Evolutionary conservation across 805 yeast genomes (phyloP), one percentile per base, ranked within the genome.

Genomic region (Cyberlindnera maritima): DNA sequence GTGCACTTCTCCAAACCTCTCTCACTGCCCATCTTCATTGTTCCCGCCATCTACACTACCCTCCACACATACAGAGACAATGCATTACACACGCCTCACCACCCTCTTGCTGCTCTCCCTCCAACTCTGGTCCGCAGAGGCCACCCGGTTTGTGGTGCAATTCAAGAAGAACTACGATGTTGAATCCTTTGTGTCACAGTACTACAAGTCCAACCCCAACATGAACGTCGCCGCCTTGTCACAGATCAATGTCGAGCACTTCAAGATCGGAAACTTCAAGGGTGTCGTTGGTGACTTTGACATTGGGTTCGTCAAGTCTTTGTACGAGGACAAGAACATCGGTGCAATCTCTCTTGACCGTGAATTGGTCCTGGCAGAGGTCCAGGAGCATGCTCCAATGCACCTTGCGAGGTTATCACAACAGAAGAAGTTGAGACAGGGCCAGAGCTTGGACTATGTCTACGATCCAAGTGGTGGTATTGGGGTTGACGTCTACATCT

Each of bases 371-470:
- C 43, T 72, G 32, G 63, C 71, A 15, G 68, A 67, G 17, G 66
- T 67, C 19, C 76, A 72, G 52, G 67, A 67, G 33, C 56, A 64
- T 52, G 71, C 77, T 3, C 77, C 79, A 4, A 59, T 59, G 26
- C 79, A 75, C 47, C 60, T 74, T 44, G 69, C 68, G 1, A 60
- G 74, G 26, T 52, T 72, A n/a, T 69, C 74, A 2, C 75, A 73
- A 47, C 46, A 47, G 5, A 53, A 59, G 17, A 51, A 52, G 21
- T 49, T 68, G 32, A 49, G 51, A 14, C 39, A 48, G n/a, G 53
- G 56, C 11, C 68, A 55, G n/a, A 53, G 63, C 43, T 53, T 59
- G 46, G 71, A 71, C 46, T 75, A 65, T 56, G 58, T 69, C 23
- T 74, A 64, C 58, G 75, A 74, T 52, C 64, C 67, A 32, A 68